These are phyloP conservation scores for Rhodotorula sp. DNA, from an alignment of 1,284 basidiomycete species.

Conservation along the genomic window DNA sequence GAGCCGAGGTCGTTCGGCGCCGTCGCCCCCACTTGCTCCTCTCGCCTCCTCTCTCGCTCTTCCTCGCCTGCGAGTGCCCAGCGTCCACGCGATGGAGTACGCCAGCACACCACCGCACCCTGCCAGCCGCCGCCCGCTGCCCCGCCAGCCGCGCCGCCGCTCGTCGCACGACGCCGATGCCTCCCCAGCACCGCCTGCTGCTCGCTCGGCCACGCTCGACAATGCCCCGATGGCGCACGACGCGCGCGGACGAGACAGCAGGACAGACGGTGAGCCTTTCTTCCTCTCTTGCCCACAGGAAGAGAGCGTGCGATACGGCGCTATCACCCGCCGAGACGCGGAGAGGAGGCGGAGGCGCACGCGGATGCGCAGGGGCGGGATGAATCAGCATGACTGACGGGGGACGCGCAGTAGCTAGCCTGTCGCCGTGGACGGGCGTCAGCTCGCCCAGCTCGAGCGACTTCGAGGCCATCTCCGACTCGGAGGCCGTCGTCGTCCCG, in stretches of 20 bases:
- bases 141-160: too few species aligned
- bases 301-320: neutral
- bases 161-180: too few species aligned
- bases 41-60: neutral
- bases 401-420: neutral
- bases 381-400: neutral
- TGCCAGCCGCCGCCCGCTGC: too few species aligned
- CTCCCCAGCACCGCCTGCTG: neutral
- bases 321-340: too few species aligned
- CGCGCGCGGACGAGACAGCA: neutral
- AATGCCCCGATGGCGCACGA: too few species aligned
- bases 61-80: neutral
- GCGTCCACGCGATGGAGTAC: too few species aligned
- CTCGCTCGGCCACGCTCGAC: neutral
- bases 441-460: constrained; percentile 15
- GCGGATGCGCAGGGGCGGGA: too few species aligned
- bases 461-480: constrained; percentile 23
- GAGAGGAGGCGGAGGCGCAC: neutral
- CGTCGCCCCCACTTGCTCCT: too few species aligned
- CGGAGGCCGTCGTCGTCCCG: neutral
- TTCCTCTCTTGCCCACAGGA: neutral
- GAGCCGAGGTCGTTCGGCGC: too few species aligned
- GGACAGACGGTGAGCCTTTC: neutral
- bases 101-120: too few species aligned
- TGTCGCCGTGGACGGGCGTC: constrained; percentile 15